phyloP scores from a whole-genome alignment of 768 basidiomycete genomes.

The Trametes cinnabarina region DNA sequence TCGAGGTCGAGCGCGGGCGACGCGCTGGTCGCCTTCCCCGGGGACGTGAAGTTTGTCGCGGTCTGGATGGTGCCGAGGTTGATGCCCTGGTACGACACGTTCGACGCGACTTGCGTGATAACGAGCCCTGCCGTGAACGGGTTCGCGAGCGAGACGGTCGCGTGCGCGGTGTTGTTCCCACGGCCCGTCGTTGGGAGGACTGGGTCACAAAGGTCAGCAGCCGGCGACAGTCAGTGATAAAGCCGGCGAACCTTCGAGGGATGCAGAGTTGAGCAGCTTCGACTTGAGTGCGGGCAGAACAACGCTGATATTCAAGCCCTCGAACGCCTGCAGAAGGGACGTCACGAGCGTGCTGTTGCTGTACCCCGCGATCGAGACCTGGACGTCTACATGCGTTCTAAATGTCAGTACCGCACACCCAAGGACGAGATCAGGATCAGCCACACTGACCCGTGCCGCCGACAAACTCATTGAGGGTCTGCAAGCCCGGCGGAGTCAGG shows the following conservation, averaged over 20 bases:
- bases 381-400: conserved; percentile 42
- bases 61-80: conserved; percentile 59
- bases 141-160: conserved; percentile 59
- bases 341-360: conserved; percentile 55
- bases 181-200: conserved; percentile 65
- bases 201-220: conserved; percentile 21
- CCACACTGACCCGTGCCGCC: conserved; percentile 48
- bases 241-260: conserved; percentile 33
- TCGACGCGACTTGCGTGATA: conserved; percentile 58
- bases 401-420: neutral
- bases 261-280: conserved; percentile 53
- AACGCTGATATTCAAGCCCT: conserved; percentile 53
- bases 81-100: conserved; percentile 61
- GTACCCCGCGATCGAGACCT: conserved; percentile 56
- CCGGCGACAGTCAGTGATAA: neutral
- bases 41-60: conserved; percentile 46
- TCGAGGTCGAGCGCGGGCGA: conserved; percentile 59
- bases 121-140: conserved; percentile 62
- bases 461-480: conserved; percentile 69
- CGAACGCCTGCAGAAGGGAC: conserved; percentile 60
- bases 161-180: conserved; percentile 61
- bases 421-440: neutral
- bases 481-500: conserved; percentile 51
- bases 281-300: conserved; percentile 60
- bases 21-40: conserved; percentile 51